Evolutionary conservation across 345 rosid species (phyloP).

Genomic region (Schrenkiella parvula): DNA sequence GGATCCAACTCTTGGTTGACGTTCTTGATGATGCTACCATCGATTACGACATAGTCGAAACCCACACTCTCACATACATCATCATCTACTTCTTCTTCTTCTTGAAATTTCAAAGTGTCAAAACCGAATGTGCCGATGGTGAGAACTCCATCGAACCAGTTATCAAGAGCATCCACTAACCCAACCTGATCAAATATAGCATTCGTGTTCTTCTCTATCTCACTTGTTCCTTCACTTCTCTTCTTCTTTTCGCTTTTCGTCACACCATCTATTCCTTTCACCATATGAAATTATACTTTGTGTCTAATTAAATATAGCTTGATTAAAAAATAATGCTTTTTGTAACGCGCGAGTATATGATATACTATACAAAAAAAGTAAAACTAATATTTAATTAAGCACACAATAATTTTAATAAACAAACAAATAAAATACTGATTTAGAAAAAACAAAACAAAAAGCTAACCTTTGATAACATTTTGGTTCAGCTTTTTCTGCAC

Average conservation of each 20-base stretch:
- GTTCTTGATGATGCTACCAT: constrained; percentile 33
- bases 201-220: constrained; percentile 50
- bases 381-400: constrained; percentile 6
- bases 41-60: constrained; percentile 21
- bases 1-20: constrained; percentile 58
- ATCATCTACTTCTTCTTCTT: constrained; percentile 29
- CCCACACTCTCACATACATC: constrained; percentile 21
- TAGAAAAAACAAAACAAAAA: not conserved
- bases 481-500: constrained; percentile 71
- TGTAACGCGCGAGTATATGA: not conserved
- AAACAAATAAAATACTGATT: not conserved
- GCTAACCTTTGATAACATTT: constrained; percentile 58
- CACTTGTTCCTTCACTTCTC: constrained; percentile 45
- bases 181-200: constrained; percentile 63
- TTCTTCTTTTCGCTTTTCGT: constrained; percentile 48
- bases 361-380: not conserved
- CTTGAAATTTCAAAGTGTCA: constrained; percentile 47
- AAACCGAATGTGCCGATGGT: constrained; percentile 91
- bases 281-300: not conserved
- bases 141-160: constrained; percentile 76
- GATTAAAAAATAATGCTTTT: not conserved
- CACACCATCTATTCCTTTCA: constrained; percentile 41
- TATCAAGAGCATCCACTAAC: constrained; percentile 65
- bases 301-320: not conserved
- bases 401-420: not conserved